Evolutionary conservation across 371 early-diverging fungal genomes (phyloP), one percentile per base, ranked within the genome.

Genomic region (Lichtheimia ramosa): DNA sequence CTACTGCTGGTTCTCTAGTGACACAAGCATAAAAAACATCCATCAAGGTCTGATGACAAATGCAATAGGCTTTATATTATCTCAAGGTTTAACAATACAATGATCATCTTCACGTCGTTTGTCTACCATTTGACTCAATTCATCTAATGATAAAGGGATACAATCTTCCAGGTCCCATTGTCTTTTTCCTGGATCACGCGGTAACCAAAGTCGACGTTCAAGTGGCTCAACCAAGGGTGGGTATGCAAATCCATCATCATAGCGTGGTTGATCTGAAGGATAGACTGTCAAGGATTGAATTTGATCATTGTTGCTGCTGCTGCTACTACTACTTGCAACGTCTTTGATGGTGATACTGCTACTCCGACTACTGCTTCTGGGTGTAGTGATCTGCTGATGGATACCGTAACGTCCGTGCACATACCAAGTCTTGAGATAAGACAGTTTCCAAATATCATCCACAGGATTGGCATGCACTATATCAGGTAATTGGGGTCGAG

Each of bases 371-470:
- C 16, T 8, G 21, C 15, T n/a, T 46, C 13, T 54, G 2, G 54
- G n/a, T 6, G n/a, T 18, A 12, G 54, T 54, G 3, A 25, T 24
- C 16, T 39, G 40, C 16, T 53, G 53, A 20, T 53, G 53, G 7
- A 25, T 25, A 0, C 42, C 76, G 43, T 76, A 76, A 0, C 77
- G 65, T 5, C 77, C 77, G n/a, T 65, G 58, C 5, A 25, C 43
- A 64, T 67, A 73, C 77, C 77, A 76, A 0, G 65, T 60, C 18
- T 56, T 59, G 8, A 76, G 41, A 43, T 69, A 73, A 0, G 71
- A 67, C 4, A 73, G 51, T 39, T 73, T 73, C 77, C 77, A 76
- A 15, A 76, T 65, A 28, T 73, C 74, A 46, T 73, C 74, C 7
- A 69, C 8, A 28, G 50, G 23, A 21, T 28, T 24, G 0, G 34